These are phyloP conservation scores for Rickenella mellea DNA, from an alignment of 768 basidiomycete genomes.

Conservation along the genomic window DNA sequence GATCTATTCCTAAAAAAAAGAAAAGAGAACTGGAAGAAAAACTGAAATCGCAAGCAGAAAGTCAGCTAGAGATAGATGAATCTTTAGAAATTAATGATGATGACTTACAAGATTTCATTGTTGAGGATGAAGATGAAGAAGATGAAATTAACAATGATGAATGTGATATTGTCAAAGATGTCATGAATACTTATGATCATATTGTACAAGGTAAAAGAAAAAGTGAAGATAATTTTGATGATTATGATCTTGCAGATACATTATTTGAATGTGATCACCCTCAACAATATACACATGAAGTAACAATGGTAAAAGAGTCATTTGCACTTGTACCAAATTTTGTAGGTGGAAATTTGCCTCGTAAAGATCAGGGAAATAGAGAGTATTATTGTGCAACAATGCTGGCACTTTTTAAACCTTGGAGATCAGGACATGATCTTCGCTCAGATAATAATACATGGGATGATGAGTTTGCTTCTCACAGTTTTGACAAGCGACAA, in stretches of 20 bases:
- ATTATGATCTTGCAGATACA: background rate
- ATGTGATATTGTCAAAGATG: no score
- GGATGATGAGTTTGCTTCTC: conserved; percentile 12
- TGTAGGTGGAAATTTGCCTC: conserved; percentile 18
- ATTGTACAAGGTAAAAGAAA: background rate
- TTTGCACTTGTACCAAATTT: conserved; percentile 17
- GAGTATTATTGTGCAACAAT: conserved; percentile 24
- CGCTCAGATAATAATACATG: conserved; percentile 11
- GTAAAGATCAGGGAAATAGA: conserved; percentile 19
- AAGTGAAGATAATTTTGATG: background rate
- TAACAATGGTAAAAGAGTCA: conserved; percentile 3
- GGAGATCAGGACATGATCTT: conserved; percentile 15
- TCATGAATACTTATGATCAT: background rate
- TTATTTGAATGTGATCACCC: conserved; percentile 15
- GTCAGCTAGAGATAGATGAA: background rate
- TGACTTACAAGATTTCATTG: background rate
- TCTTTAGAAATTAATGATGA: background rate
- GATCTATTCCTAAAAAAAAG: background rate
- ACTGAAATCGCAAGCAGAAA: background rate
- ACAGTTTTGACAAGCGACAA: conserved; percentile 8
- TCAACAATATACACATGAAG: conserved; percentile 13
- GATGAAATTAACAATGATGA: no score
- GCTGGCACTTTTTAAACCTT: conserved; percentile 21
- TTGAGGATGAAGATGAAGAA: background rate
- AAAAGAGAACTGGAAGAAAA: background rate